Evolutionary conservation across 345 rosid genomes (phyloP), one percentile per base, ranked within the genome.

Genomic region (Trapa bicornis): DNA sequence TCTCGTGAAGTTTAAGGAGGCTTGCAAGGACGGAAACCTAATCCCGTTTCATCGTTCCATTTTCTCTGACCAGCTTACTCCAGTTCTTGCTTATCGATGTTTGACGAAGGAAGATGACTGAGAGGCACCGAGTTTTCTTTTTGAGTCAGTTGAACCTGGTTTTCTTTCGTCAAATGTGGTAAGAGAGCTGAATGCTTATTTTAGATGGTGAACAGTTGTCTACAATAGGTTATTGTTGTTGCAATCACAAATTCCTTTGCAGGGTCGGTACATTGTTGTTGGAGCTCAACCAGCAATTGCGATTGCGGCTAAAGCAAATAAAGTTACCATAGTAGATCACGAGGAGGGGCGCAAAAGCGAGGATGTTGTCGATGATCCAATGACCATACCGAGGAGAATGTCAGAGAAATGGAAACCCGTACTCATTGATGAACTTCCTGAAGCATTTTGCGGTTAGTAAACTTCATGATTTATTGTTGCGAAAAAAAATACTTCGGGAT

Each of bases 21-120:
- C 86, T 15, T 84, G 91, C 1, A 78, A 78, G 71, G 67, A 65
- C 7, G 90, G 87, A 38, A 90, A 88, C 68, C 66, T 94, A 22
- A 78, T 91, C n/a, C 96, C 95, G 0, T 78, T 94, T 36, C 85
- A 78, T 69, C 77, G 77, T 0, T 87, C 91, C 67, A 81, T 94
- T 64, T 94, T 91, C 82, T 80, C 91, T 2, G 99, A 94, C 74
- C 96, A 87, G 67, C 91, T 91, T 13, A 94, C 92, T 64, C 99
- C 96, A 0, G 87, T 94, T 63, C 75, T 85, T 67, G 99, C 95
- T 54, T 91, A 88, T 67, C 85, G 97, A 47, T 94, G 99, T 76
- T 66, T 94, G 74, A 97, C 88, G n/a, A 76, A 75, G 70, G 96
- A 84, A 74, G 91, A 91, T 65, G 95, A 94, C 66, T 80, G 83